These are phyloP conservation scores for Phytophthora multivora DNA, from an alignment of 352 stramenopile species.

Conservation along the genomic window DNA sequence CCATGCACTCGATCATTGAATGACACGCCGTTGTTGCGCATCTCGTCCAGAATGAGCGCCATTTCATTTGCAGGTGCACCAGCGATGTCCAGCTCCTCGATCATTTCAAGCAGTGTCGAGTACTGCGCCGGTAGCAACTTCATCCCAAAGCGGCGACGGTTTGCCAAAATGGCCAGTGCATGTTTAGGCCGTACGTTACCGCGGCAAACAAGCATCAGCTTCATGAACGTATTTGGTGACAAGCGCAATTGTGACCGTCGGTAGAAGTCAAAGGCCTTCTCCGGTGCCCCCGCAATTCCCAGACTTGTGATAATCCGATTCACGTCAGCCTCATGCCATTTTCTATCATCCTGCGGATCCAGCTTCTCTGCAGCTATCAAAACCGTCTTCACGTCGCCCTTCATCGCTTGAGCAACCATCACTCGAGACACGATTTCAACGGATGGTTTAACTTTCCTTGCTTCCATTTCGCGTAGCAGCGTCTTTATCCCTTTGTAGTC, in stretches of 20 bases:
- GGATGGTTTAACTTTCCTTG: conserved; percentile 29
- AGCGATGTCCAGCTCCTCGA: conserved; percentile 41
- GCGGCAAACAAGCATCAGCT: conserved; percentile 52
- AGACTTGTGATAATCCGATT: conserved; percentile 61
- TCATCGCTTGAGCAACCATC: conserved; percentile 47
- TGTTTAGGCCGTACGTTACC: conserved; percentile 47
- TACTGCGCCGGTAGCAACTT: conserved; percentile 46
- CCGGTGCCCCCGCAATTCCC: conserved; percentile 36
- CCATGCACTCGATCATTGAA: conserved; percentile 34
- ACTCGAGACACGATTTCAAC: conserved; percentile 52
- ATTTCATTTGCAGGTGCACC: conserved; percentile 41
- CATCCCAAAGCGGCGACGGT: conserved; percentile 60
- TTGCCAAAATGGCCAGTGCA: conserved; percentile 51
- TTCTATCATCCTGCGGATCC: conserved; percentile 26
- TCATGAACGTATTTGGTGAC: conserved; percentile 46
- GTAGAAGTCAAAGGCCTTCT: conserved; percentile 73
- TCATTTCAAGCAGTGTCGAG: conserved; percentile 46
- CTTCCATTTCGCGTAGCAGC: conserved; percentile 47
- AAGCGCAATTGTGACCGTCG: conserved; percentile 48
- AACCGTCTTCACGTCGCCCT: conserved; percentile 38
- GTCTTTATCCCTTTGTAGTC: conserved; percentile 36
- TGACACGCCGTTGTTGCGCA: conserved; percentile 32
- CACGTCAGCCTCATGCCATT: conserved; percentile 53
- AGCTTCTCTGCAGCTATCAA: conserved; percentile 38
- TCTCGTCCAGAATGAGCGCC: conserved; percentile 43